Percentiles rank a stretch among this genome's conserved stretches.
Evolutionary conservation across 176 grass and related monocot genomes (phyloP).

Genomic region (Phoenix roebelenii): DNA sequence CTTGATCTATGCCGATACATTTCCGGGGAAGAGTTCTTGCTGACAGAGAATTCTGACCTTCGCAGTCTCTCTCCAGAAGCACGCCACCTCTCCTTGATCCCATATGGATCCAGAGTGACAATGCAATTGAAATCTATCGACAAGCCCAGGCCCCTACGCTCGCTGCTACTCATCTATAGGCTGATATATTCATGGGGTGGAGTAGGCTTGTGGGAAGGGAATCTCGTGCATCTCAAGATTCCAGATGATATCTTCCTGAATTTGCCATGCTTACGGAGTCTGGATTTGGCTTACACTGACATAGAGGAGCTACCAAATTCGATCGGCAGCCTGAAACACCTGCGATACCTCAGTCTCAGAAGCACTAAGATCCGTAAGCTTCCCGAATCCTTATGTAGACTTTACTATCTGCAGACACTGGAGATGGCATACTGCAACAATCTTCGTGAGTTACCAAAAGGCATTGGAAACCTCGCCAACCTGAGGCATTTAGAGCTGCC

Average conservation of each 20-base stretch:
- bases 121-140: neutral
- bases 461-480: neutral
- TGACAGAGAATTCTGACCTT: slow-evolving; percentile 10
- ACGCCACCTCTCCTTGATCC: slow-evolving; percentile 15
- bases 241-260: slow-evolving; percentile 28
- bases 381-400: slow-evolving; percentile 9
- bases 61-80: neutral
- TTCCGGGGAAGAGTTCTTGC: slow-evolving; percentile 4
- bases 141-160: too few species aligned
- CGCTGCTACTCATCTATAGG: neutral
- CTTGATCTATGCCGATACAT: slow-evolving; percentile 19
- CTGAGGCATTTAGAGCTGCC: slow-evolving; percentile 19
- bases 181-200: neutral
- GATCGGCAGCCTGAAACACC: slow-evolving; percentile 13
- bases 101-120: neutral
- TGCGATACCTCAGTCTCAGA: slow-evolving; percentile 25
- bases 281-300: slow-evolving; percentile 24
- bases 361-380: slow-evolving; percentile 30
- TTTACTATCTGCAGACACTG: slow-evolving; percentile 28
- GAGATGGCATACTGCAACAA: slow-evolving; percentile 17
- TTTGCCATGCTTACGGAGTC: slow-evolving; percentile 14
- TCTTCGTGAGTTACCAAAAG: slow-evolving; percentile 22
- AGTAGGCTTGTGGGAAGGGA: neutral
- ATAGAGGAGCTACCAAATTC: slow-evolving; percentile 23
- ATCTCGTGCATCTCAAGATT: slow-evolving; percentile 1